These are phyloP conservation scores for Tolypocladium paradoxum DNA, from an alignment of 2,329 filamentous ascomycete genomes.

Conservation along the genomic window DNA sequence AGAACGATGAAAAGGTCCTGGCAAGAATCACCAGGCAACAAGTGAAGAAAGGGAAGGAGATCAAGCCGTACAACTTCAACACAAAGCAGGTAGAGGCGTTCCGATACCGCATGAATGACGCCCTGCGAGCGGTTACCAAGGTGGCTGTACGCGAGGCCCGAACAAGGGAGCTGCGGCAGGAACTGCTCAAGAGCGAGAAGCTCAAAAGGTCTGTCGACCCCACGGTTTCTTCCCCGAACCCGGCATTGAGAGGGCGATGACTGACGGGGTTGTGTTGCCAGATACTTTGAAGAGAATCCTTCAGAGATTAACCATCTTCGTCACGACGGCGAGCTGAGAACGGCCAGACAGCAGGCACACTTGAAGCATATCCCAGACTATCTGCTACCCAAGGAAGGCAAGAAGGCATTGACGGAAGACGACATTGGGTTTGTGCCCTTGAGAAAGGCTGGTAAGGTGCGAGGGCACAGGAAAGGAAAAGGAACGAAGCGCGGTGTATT, in stretches of 20 bases:
- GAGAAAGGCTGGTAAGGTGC: conserved; percentile 41
- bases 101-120: conserved; percentile 89
- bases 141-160: conserved; percentile 85
- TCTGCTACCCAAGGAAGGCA: conserved; percentile 68
- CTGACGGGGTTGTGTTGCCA: conserved; percentile 7
- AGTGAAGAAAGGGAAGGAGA: conserved; percentile 63
- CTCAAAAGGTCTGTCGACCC: conserved; percentile 50
- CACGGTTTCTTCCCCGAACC: neutral
- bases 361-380: conserved; percentile 93
- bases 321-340: conserved; percentile 79
- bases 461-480: conserved; percentile 32
- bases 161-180: conserved; percentile 75
- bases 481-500: conserved; percentile 18
- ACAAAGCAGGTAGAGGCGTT: conserved; percentile 91
- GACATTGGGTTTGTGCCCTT: conserved; percentile 70
- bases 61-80: conserved; percentile 89
- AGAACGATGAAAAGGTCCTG: conserved; percentile 77
- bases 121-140: conserved; percentile 77
- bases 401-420: conserved; percentile 53
- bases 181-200: conserved; percentile 88
- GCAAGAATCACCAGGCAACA: conserved; percentile 72
- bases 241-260: neutral
- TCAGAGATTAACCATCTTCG: conserved; percentile 76
- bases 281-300: conserved; percentile 94
- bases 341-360: conserved; percentile 77